Conservation (phyloP, 2,329 filamentous ascomycete genomes). For the Epicoccum nigrum region DNA sequence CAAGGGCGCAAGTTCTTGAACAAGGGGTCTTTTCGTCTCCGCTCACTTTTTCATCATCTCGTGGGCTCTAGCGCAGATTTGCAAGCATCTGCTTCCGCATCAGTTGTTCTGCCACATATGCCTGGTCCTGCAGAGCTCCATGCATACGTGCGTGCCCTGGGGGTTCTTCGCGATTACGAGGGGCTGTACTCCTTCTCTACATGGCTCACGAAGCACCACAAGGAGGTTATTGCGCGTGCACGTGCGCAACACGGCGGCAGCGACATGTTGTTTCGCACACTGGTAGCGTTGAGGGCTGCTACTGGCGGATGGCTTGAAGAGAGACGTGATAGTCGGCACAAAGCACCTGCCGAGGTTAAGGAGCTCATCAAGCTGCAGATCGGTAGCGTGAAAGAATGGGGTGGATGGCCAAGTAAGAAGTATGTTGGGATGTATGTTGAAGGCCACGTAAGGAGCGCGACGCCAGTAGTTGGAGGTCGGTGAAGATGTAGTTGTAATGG, state of each 20-base stretch:
- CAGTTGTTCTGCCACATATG: conserved; percentile 47
- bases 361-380: conserved; percentile 41
- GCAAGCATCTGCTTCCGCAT: conserved; percentile 5
- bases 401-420: conserved; percentile 52
- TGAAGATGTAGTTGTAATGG: conserved; percentile 1
- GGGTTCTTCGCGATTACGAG: conserved; percentile 63
- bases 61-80: conserved; percentile 27
- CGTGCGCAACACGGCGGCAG: conserved; percentile 33
- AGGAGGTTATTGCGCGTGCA: conserved; percentile 35
- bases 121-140: conserved; percentile 59
- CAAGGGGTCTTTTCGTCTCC: conserved; percentile 28
- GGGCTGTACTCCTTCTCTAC: conserved; percentile 63
- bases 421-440: conserved; percentile 48
- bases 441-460: conserved; percentile 22
- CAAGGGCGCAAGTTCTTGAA: conserved; percentile 22
- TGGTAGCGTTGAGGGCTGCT: conserved; percentile 51
- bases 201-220: conserved; percentile 59
- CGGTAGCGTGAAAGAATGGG: conserved; percentile 49
- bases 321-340: background rate
- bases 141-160: conserved; percentile 68
- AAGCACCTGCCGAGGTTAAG: conserved; percentile 40
- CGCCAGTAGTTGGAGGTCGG: conserved; percentile 22
- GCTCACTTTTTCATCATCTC: conserved; percentile 35
- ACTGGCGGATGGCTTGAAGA: conserved; percentile 43
- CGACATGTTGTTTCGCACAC: conserved; percentile 37